Evolutionary conservation across 2,329 filamentous ascomycete species (phyloP), one percentile per base, ranked within the genome.

Genomic region (Microdochium trichocladiopsis): DNA sequence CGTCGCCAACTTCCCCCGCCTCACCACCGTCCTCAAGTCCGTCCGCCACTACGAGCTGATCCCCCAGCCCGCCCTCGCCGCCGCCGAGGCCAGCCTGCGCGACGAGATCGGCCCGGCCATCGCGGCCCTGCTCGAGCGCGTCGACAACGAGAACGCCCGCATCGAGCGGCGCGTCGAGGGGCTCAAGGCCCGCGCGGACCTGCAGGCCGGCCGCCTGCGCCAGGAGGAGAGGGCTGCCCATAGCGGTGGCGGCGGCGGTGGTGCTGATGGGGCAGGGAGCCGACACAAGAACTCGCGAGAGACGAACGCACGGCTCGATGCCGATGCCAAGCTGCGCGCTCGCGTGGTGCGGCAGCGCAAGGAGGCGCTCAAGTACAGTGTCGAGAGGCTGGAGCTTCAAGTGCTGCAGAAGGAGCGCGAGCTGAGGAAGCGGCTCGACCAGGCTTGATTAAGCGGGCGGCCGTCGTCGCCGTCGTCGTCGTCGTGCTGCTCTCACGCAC

Each of bases 101-200:
- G 88, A 90, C 62, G 91, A 95, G 66, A 94, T 96, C 60, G 86
- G 87, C n/a, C 92, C 92, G 9, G 91, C 90, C 67, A 88, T 95
- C 57, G 76, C 85, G 25, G 81, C 84, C 53, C 82, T 96, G 2
- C 83, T 96, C 50, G 80, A 84, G 56, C 86, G 91, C 58, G 90
- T 91, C n/a, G 85, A 90, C 58, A 84, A 86, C 56, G 87, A 95
- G 63, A 80, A 95, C 37, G 89, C 92, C 60, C 88, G 90, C 53
- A 83, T 93, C 43, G 88, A 88, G 50, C 83, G 91, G 6, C 87
- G 90, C 58, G 89, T 95, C 67, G 86, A 95, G 64, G 86, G 86
- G 1, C 77, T 96, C 33, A 90, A 92, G 59, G 90, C 91, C 2
- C 87, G 90, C 60, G 83, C 84, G 47, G 90, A 95, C 56, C 74